phyloP scores from a whole-genome alignment of 2,329 filamentous ascomycete species.

The Albophoma yamanashiensis region DNA sequence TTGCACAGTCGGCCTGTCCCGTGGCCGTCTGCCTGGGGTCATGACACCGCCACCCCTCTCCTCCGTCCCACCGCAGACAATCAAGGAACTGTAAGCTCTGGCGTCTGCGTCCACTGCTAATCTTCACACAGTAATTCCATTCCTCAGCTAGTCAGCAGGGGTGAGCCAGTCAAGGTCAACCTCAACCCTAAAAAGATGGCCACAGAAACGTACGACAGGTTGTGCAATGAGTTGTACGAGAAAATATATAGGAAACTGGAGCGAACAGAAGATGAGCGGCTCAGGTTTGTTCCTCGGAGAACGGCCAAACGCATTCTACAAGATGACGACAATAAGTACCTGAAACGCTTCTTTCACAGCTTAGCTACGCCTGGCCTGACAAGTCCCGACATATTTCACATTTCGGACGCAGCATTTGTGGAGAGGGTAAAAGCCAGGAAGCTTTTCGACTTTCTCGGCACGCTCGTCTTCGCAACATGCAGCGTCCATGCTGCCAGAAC shows the following conservation, averaged over 20 bases:
- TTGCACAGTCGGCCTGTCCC: no score
- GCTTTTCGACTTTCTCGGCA: slow-evolving; percentile 18
- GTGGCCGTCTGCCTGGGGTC: no score
- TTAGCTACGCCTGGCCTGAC: neutral
- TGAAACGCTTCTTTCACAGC: neutral
- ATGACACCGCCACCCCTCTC: no score
- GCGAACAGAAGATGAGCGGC: neutral
- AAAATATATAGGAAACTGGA: neutral
- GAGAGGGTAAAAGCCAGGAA: slow-evolving; percentile 12
- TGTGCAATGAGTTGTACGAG: neutral
- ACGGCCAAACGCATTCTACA: neutral
- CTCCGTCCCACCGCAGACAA: no score
- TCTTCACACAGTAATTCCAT: no score
- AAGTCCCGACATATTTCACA: neutral
- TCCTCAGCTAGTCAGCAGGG: no score
- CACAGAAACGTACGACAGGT: neutral
- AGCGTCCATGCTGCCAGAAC: slow-evolving; percentile 10
- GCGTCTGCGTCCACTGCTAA: no score
- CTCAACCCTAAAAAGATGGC: neutral
- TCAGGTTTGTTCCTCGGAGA: neutral
- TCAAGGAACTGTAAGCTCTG: no score
- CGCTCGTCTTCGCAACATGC: slow-evolving; percentile 17
- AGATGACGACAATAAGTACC: neutral
- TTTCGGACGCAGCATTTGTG: slow-evolving; percentile 9
- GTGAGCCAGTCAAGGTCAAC: no score